phyloP scores from a whole-genome alignment of 1,284 basidiomycete genomes.

The Chondrostereum purpureum region DNA sequence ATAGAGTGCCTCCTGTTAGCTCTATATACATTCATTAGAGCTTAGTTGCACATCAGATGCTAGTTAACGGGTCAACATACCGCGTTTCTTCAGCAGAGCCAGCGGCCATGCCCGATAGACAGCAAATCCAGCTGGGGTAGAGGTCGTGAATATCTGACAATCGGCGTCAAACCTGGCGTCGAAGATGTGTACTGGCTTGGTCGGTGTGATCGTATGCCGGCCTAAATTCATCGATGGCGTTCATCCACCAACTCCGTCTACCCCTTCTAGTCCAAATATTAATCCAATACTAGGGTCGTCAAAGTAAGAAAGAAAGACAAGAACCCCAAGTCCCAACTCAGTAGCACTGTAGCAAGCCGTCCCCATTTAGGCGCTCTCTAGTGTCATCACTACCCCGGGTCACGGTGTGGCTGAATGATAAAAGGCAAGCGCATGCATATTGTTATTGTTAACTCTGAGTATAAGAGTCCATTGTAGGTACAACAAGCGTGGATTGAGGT shows the following conservation, averaged over 20 bases:
- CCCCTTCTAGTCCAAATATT: no score
- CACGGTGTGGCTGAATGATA: no score
- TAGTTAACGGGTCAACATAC: constrained; percentile 34
- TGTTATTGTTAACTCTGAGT: neutral
- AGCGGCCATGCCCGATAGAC: constrained; percentile 81
- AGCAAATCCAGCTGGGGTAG: constrained; percentile 82
- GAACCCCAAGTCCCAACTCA: no score
- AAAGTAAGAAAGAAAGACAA: no score
- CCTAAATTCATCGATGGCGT: constrained; percentile 79
- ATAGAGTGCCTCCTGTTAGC: constrained; percentile 74
- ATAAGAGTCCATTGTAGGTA: neutral
- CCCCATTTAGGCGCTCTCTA: no score
- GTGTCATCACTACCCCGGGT: no score
- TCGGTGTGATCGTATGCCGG: constrained; percentile 79
- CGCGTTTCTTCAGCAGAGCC: constrained; percentile 70
- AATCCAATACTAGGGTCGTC: no score
- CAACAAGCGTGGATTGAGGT: neutral
- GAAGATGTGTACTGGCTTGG: constrained; percentile 69
- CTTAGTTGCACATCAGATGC: constrained; percentile 2
- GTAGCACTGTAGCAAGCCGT: no score
- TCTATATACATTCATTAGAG: constrained; percentile 36
- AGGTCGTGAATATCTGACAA: constrained; percentile 74
- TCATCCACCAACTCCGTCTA: no score
- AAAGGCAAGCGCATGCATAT: no score
- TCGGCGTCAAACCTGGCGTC: constrained; percentile 75